Evolutionary conservation across 1,284 basidiomycete species (phyloP).

Genomic region (Leccinum pachyderme): DNA sequence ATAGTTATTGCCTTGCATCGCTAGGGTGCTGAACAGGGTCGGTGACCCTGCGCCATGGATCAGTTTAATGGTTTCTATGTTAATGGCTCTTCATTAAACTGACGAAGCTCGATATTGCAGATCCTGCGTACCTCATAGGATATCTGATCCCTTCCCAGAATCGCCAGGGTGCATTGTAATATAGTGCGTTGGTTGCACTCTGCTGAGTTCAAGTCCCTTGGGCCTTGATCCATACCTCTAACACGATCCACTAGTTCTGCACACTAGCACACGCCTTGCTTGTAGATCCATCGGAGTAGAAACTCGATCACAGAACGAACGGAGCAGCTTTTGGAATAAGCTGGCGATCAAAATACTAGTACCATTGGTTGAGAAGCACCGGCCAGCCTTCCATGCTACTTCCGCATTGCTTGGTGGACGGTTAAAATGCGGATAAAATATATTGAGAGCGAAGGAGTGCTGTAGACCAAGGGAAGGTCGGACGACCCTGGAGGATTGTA

Average conservation of each 20-base stretch:
- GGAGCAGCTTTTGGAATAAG: neutral
- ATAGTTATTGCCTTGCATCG: neutral
- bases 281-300: neutral
- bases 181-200: too few relatives aligned
- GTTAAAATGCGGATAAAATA: slow-evolving; percentile 21
- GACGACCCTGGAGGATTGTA: slow-evolving; percentile 24
- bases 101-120: neutral
- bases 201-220: too few relatives aligned
- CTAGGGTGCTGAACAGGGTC: neutral
- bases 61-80: neutral
- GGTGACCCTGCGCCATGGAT: neutral
- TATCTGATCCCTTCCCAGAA: neutral
- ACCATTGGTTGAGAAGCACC: neutral
- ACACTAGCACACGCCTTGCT: neutral
- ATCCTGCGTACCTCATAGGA: neutral
- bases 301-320: neutral
- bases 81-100: neutral
- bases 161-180: neutral
- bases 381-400: slow-evolving; percentile 22
- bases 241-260: neutral
- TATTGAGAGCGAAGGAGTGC: slow-evolving; percentile 12
- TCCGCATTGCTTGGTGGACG: slow-evolving; percentile 26
- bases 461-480: slow-evolving; percentile 25
- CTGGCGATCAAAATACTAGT: too few relatives aligned
- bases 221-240: neutral